Base-by-base conservation (phyloP, 2,329 filamentous ascomycete species). In the Zasmidium angulare region DNA sequence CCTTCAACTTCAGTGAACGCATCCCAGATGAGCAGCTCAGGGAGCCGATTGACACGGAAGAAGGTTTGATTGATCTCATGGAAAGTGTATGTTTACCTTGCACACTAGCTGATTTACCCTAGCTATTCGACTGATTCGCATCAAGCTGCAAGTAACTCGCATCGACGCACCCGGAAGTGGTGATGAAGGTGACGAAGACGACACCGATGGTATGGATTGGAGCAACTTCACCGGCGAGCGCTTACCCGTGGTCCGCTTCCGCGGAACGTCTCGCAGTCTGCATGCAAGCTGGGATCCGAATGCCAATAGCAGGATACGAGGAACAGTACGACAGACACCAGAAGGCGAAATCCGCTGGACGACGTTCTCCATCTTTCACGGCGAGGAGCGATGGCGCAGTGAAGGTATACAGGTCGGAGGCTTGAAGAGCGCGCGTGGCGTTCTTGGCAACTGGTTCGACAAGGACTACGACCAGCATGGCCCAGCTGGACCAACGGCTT, bases 381-480 rank as follows among this genome's bases (percentile, higher is more conserved):
- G 87, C 50, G 81, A 89, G 64, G 86, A 89, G 68, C 79, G 88
- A 21, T 93, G 89, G 90, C 82, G 84, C n/a, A 89, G 86, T 68
- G 90, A 93, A 75, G 84, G 88, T 9, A 79, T 93, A 4, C 90
- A 93, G 72, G 74, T 93, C 3, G 89, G 89, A 11, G 90, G 89
- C 0, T 67, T 85, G 1, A 75, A 78, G 51, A 87, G 86, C 4
- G 84, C 82, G 6, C 81, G 89, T 7, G 89, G 89, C 1, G 85
- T 91, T 0, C 69, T 91, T 1, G 89, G 90, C 0, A 87, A 85
- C 53, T 93, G 90, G 90, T 93, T 91, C 68, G 89, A 91, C 67
- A 87, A 86, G 84, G 84, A 91, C 71, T 87, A 84, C 66, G 86
- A 89, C 62, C 72, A 77, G 0, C 84, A 87, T 66, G 89, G 89